Base-by-base conservation (phyloP, 139 green algal species). In the Chlamydomonas incerta region DNA sequence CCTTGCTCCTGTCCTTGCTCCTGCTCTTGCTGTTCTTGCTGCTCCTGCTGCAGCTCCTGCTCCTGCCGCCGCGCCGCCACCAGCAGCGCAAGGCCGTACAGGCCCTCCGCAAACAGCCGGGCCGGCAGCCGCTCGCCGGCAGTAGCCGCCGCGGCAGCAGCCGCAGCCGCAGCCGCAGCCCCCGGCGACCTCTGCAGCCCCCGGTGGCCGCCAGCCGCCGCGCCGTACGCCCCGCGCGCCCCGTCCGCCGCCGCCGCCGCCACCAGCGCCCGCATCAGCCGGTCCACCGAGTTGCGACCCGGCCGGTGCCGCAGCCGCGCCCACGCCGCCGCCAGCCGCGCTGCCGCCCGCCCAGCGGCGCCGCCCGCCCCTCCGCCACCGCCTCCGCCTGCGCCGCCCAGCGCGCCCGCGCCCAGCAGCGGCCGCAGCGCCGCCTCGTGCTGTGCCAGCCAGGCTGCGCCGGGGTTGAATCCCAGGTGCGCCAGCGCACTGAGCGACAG, bases 31-130 rank as follows among this genome's bases (percentile, higher is more conserved):
- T 5, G 8, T 8, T 50, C 6, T 8, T 50, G 6, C 41, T 8
- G 41, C 41, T 50, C 41, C 41, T 8, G 41, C 41, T 50, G 41
- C n/a, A n/a, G n/a, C 41, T 50, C 6, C 41, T 50, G 41, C 41
- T 50, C 41, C 41, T 50, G 41, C 34, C 24, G 13, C 21, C 58
- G 17, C 4, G 60, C 58, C 18, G 62, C 75, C 11, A 72, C 60
- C 14, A 83, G 60, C 41, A 72, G 26, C 5, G 75, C 75, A 31
- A 83, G 15, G 60, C 75, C 75, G 60, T 83, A 57, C 60, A 83
- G 26, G 3, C 75, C 75, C 41, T 72, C 35, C 37, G 75, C 75
- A 28, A 83, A 72, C 35, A 83, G 60, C 75, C 75, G 37, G 13
- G 75, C 75, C 21, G 60, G 62, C 26, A 83, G 29, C 37, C 34